Base-by-base conservation (phyloP, 257 asterid species). In the Petunia axillaris region DNA sequence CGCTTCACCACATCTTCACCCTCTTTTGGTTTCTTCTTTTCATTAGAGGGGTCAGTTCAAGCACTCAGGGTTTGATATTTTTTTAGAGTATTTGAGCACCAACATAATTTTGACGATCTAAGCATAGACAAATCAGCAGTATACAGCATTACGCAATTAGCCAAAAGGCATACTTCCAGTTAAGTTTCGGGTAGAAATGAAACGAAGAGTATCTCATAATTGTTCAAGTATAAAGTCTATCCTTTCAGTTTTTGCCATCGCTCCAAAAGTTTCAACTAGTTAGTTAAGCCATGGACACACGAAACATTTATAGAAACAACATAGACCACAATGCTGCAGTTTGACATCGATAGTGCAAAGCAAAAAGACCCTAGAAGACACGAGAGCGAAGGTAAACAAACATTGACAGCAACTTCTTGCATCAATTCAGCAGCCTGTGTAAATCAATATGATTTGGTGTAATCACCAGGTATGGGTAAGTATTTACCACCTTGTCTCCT, bases 231-330 rank as follows among this genome's bases (percentile, higher is more conserved):
- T 94, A 85, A 95, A 95, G 35, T 97, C 98, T 59, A 92, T 95
- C 85, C 93, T 95, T 88, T 95, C 99, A 71, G 99, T 93, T 89
- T 95, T 95, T 2, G 99, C 99, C 99, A 95, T 95, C 9, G 98
- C 98, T 4, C 99, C 98, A 89, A 95, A 95, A 8, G 99, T 93
- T 82, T 95, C 98, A 41, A 95, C 99, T 98, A 93, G 89, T 43
- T 50, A 78, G 77, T 71, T 35, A 35, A 48, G 60, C 44, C 62
- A 71, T 71, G 62, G 60, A 37, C 35, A 11, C 62, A 25, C 8
- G 1, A 14, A 2, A 55, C 4, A 4, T 5, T 55, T 55, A 2
- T 15, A 55, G 38, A 46, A 44, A 71, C 43, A 35, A 14, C 11
- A 71, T 36, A 44, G 41, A 71, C 60, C 77, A 5, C 5, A 48